Base-by-base conservation (phyloP, 768 basidiomycete species). In the Cantharellus anzutake region DNA sequence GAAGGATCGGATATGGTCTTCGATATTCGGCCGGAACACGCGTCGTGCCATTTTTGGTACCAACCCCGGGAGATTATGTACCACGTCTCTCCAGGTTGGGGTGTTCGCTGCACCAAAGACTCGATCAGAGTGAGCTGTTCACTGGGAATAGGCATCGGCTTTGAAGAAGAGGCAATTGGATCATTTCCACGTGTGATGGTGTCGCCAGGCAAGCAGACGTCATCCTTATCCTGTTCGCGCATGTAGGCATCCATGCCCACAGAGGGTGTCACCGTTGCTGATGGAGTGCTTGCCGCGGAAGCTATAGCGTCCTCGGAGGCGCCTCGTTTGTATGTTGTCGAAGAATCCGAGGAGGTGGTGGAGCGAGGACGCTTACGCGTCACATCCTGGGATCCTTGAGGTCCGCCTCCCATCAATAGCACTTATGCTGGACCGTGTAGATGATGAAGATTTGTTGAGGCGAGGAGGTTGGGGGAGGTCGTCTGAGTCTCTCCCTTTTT, bases 21-120 rank as follows among this genome's bases (percentile, higher is more conserved):
- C 48, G 42, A 5, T 11, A 59, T 50, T n/a, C 57, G 60, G 35
- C 84, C 85, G 0, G 78, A 75, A 66, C 83, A 83, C 5, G 86
- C 87, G 65, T 78, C 79, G 62, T 75, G 71, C 83, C 86, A 93
- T 41, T 80, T 78, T 60, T 77, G 77, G 73, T 78, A 86, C 90
- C 90, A 94, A 29, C 66, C 65, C 56, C 77, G 70, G 29, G 82
- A 75, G 38, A 93, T 74, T 56, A 93, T 71, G 71, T 80, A 90
- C 89, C 89, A 92, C 4, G 75, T 80, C 57, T 89, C 80, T 51
- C 84, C 84, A 4, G 75, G 71, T 39, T 74, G 71, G 76, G 90
- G 79, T 48, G 73, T 71, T 51, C 66, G 68, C 44, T 65, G 66
- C 64, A 77, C 77, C 11, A 74, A 74, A 3, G 70, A 68, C 29